Percentiles rank a stretch among this genome's conserved stretches.
Evolutionary conservation across 768 basidiomycete genomes (phyloP).

Genomic region (Mycena belliarum): DNA sequence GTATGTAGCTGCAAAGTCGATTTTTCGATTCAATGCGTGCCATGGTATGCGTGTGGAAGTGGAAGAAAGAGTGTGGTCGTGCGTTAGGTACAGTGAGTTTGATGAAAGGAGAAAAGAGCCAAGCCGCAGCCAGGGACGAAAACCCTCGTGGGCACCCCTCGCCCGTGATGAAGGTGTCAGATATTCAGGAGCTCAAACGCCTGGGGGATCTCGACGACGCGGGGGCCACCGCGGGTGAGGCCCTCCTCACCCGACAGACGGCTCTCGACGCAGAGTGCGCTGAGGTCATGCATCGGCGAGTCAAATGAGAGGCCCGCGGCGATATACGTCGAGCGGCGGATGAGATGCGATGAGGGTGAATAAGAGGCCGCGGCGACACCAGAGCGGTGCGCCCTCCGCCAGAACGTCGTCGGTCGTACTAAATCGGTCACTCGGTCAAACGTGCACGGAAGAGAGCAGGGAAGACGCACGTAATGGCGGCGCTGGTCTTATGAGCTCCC

Average conservation of each 20-base stretch:
- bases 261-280: constrained; percentile 52
- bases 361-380: constrained; percentile 72
- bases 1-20: background rate
- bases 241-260: constrained; percentile 16
- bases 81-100: too few species aligned
- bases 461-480: constrained; percentile 60
- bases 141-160: too few species aligned
- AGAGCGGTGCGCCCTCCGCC: constrained; percentile 71
- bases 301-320: constrained; percentile 75
- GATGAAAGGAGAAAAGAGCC: too few species aligned
- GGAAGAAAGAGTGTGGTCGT: too few species aligned
- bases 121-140: too few species aligned
- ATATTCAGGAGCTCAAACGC: constrained; percentile 15
- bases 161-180: background rate
- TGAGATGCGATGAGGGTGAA: constrained; percentile 70
- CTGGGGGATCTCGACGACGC: constrained; percentile 19
- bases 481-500: constrained; percentile 58
- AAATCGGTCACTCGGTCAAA: background rate
- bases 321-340: constrained; percentile 77
- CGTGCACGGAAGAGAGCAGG: background rate
- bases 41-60: too few species aligned
- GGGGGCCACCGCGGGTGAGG: constrained; percentile 1
- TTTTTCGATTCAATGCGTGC: background rate
- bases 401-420: constrained; percentile 85
- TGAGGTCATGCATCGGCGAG: constrained; percentile 59